Conservation (phyloP, 768 basidiomycete species). For the Mycena polygramma region DNA sequence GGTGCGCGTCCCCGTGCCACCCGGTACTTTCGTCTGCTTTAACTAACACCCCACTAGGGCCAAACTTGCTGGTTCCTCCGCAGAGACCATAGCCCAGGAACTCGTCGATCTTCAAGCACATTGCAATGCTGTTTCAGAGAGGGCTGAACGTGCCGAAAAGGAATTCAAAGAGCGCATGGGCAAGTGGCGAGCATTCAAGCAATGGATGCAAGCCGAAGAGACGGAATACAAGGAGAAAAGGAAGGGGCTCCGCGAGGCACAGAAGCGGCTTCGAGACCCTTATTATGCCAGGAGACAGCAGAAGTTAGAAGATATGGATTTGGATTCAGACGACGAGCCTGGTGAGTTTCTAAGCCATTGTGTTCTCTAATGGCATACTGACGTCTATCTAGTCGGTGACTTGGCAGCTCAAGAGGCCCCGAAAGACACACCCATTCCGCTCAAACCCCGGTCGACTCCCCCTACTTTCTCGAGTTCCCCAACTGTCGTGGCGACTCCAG, state of each 20-base stretch:
- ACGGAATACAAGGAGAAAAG: slow-evolving; percentile 45
- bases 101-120: slow-evolving; percentile 29
- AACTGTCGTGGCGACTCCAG: slow-evolving; percentile 27
- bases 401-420: neutral
- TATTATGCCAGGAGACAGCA: slow-evolving; percentile 38
- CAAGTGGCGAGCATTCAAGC: slow-evolving; percentile 62
- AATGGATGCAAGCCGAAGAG: slow-evolving; percentile 56
- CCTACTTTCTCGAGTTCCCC: slow-evolving; percentile 35
- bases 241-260: slow-evolving; percentile 43
- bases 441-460: neutral
- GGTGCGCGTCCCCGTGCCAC: slow-evolving; percentile 11
- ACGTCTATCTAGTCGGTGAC: neutral
- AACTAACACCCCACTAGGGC: neutral
- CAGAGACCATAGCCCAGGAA: slow-evolving; percentile 30
- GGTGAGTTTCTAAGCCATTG: slow-evolving; percentile 10
- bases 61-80: slow-evolving; percentile 24
- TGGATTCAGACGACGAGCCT: slow-evolving; percentile 22
- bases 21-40: neutral
- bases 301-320: slow-evolving; percentile 29
- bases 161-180: slow-evolving; percentile 56
- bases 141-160: slow-evolving; percentile 57
- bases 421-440: slow-evolving; percentile 4
- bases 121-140: slow-evolving; percentile 1
- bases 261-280: slow-evolving; percentile 44
- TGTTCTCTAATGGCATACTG: neutral